Evolutionary conservation across 2,329 filamentous ascomycete species (phyloP).

Genomic region (Fonsecaea pedrosoi): DNA sequence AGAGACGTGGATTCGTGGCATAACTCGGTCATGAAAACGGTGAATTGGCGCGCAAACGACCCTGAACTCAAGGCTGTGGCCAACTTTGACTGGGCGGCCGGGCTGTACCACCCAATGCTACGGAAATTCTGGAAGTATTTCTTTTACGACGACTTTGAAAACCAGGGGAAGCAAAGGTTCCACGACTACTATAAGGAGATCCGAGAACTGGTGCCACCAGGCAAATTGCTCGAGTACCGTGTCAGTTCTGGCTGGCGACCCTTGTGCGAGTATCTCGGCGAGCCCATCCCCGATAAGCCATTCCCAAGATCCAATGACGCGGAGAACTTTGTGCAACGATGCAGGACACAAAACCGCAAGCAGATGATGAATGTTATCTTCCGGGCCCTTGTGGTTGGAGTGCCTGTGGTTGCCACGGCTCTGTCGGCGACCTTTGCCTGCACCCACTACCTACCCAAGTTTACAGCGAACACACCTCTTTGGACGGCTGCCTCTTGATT

Average conservation of each 20-base stretch:
- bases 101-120: conserved; percentile 74
- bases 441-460: conserved; percentile 46
- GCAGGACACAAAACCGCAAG: conserved; percentile 59
- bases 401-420: conserved; percentile 56
- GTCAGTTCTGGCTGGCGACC: conserved; percentile 62
- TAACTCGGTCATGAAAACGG: conserved; percentile 69
- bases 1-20: conserved; percentile 71
- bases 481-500: conserved; percentile 26
- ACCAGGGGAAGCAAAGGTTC: conserved; percentile 69
- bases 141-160: conserved; percentile 71
- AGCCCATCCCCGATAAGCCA: conserved; percentile 56
- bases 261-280: conserved; percentile 62
- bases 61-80: conserved; percentile 64
- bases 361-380: conserved; percentile 64
- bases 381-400: conserved; percentile 58
- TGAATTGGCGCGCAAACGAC: conserved; percentile 71
- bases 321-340: conserved; percentile 62
- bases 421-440: conserved; percentile 50
- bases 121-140: conserved; percentile 72
- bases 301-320: conserved; percentile 63
- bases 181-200: conserved; percentile 62
- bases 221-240: conserved; percentile 61
- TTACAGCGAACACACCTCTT: conserved; percentile 23
- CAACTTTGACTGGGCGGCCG: conserved; percentile 68
- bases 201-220: conserved; percentile 55